Conservation (phyloP, 2,329 filamentous ascomycete species). For the Colletotrichum horii region DNA sequence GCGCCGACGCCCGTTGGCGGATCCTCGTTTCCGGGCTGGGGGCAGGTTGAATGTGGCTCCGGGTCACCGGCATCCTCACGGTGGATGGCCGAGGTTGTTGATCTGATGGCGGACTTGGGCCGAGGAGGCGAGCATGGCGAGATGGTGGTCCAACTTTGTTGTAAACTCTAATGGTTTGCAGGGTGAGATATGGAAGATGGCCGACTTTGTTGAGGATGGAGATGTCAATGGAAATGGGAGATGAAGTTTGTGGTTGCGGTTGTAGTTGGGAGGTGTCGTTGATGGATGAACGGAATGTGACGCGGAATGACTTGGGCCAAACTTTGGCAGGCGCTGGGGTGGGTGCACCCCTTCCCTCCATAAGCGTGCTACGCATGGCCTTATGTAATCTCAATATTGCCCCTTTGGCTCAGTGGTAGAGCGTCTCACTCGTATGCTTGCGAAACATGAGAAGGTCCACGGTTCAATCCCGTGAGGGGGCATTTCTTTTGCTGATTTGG, state of each 20-base stretch:
- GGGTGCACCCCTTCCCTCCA: neutral
- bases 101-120: neutral
- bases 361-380: neutral
- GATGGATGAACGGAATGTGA: neutral
- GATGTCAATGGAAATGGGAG: neutral
- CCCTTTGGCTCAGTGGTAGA: slow-evolving; percentile 22
- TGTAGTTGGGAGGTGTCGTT: neutral
- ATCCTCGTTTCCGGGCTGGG: neutral
- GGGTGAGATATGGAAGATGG: neutral
- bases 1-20: slow-evolving; percentile 1
- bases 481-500: neutral
- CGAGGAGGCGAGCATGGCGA: neutral
- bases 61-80: neutral
- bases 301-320: neutral
- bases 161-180: neutral
- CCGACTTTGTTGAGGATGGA: neutral
- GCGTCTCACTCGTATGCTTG: slow-evolving; percentile 14
- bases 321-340: neutral
- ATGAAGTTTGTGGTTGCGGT: neutral
- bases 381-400: neutral
- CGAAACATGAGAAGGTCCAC: slow-evolving; percentile 16
- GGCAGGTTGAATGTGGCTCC: neutral
- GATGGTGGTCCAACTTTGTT: neutral
- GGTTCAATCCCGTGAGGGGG: slow-evolving; percentile 22
- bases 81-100: slow-evolving; percentile 14